Evolutionary conservation across 2,329 filamentous ascomycete genomes (phyloP).

Genomic region (Trichoderma sp.): DNA sequence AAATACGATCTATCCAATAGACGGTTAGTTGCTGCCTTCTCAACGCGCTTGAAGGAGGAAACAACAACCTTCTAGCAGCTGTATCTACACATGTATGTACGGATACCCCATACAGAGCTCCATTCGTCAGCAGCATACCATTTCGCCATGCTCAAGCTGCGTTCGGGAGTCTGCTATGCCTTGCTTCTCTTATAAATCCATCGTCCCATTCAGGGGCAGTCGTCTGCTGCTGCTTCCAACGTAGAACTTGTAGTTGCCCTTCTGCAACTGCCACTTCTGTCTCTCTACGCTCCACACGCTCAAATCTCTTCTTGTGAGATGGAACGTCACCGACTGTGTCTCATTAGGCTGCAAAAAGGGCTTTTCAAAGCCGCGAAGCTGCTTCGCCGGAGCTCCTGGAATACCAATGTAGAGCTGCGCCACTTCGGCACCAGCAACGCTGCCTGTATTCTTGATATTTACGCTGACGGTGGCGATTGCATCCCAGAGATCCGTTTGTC

Average conservation of each 20-base stretch:
- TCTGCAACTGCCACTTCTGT: constrained; percentile 61
- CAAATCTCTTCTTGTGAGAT: constrained; percentile 62
- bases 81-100: background rate
- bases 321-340: constrained; percentile 49
- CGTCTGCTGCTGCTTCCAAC: constrained; percentile 52
- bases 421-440: constrained; percentile 47
- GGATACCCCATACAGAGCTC: background rate
- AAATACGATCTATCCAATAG: background rate
- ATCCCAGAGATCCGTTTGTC: constrained; percentile 51
- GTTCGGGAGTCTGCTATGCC: background rate
- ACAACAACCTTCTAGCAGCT: background rate
- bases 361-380: constrained; percentile 70
- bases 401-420: constrained; percentile 52
- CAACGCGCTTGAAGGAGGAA: background rate
- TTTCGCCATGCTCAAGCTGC: background rate
- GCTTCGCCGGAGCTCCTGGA: constrained; percentile 51
- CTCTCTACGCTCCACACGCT: constrained; percentile 64
- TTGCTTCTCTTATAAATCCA: background rate
- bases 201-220: constrained; percentile 42
- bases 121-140: background rate
- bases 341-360: constrained; percentile 49
- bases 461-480: constrained; percentile 42
- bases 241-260: constrained; percentile 46
- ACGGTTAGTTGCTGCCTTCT: background rate
- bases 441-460: constrained; percentile 46